Conservation (phyloP, 1,139 yeast species). For the Scheffersomyces stambukii region DNA sequence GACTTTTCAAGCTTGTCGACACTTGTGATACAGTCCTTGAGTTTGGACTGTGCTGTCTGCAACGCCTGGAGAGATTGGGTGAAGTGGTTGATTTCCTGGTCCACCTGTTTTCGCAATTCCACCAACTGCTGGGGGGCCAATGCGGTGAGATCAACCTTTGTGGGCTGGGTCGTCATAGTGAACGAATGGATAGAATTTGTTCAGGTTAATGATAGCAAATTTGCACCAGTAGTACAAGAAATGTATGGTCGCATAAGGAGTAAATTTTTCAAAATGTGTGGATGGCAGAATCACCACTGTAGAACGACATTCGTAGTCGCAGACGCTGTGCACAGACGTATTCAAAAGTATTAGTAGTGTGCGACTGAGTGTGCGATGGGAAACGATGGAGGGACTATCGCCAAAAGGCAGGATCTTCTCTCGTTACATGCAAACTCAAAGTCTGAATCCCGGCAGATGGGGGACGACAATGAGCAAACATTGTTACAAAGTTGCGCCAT, state of each 20-base stretch:
- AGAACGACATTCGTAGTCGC: too few species aligned
- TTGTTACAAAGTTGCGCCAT: constrained; percentile 21
- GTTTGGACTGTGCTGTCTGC: constrained; percentile 77
- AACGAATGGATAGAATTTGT: too few species aligned
- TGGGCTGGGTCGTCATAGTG: constrained; percentile 13
- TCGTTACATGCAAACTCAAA: constrained; percentile 17
- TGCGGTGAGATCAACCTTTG: constrained; percentile 55
- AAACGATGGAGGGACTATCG: constrained; percentile 51
- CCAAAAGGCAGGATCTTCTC: constrained; percentile 40
- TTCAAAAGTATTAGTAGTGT: too few species aligned
- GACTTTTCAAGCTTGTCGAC: constrained; percentile 54
- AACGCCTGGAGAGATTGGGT: constrained; percentile 81
- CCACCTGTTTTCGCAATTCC: constrained; percentile 80
- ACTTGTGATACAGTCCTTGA: constrained; percentile 74
- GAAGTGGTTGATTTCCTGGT: constrained; percentile 82
- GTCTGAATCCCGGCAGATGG: constrained; percentile 13
- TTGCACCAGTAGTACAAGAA: too few species aligned
- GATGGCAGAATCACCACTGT: too few species aligned
- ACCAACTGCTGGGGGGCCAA: constrained; percentile 80
- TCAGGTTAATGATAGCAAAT: too few species aligned
- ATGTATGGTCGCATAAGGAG: too few species aligned
- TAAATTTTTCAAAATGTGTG: too few species aligned
- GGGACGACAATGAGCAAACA: constrained; percentile 25
- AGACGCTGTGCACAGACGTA: too few species aligned
- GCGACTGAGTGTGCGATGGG: too few species aligned